Evolutionary conservation across 768 basidiomycete genomes (phyloP), one percentile per base, ranked within the genome.

Genomic region (Leccinum longicurvipes): DNA sequence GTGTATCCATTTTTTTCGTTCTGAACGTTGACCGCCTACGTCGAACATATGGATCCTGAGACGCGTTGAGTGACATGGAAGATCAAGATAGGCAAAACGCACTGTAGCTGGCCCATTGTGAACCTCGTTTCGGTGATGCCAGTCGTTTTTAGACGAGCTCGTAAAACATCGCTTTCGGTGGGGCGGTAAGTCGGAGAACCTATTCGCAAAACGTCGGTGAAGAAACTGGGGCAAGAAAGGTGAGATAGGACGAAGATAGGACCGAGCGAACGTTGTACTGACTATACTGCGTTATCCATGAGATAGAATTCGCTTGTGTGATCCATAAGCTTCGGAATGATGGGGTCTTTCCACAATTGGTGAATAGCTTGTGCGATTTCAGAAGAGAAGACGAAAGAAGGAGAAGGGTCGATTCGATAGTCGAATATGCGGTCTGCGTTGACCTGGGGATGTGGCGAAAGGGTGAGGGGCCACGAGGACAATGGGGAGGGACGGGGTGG

Each of bases 261-360:
- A 50, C 6, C 3, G 28, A 12, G 46, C 31, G 31, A 41, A 36
- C 2, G 23, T 12, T 9, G 24, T 11, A 81, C 89, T 67, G 63
- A 92, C 91, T 96, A 96, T 44, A 79, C 78, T 0, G 95, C 95
- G n/a, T 84, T 90, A 67, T 97, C 95, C 92, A 95, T 96, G 14
- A 97, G 76, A 67, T 96, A 95, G 64, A 96, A 96, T 53, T 93
- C 86, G 67, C 77, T 83, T 21, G 76, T 74, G 60, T 85, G 83
- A 29, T 81, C 79, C 77, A 82, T 78, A 10, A 82, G 66, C 10
- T 71, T 69, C 3, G 65, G 54, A 1, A 85, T 82, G 51, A 86
- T 79, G 11, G 84, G 82, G 65, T 91, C 88, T 53, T 83, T 79
- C 85, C 85, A 86, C 1, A 90, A 72, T 44, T 87, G 75, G 56